A percentile compares a stretch with the other conserved stretches of the same genome.
These are phyloP conservation scores for Dovyalis caffra DNA, from an alignment of 345 rosid genomes.

Conservation along the genomic window DNA sequence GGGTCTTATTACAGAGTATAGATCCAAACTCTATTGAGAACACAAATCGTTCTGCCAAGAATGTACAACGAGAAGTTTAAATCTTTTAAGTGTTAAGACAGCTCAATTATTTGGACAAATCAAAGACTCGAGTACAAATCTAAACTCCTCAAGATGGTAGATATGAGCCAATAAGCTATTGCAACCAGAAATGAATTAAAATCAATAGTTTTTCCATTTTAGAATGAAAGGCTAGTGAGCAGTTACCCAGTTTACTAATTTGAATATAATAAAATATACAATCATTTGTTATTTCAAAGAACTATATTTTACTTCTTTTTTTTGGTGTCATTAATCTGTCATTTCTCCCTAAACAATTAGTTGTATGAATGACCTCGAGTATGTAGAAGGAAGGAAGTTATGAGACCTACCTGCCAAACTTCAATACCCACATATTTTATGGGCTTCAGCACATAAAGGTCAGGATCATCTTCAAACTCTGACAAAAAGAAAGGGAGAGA, in stretches of 20 bases:
- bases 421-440: conserved; percentile 84
- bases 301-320: background rate
- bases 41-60: background rate
- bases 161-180: background rate
- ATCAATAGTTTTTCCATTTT: background rate
- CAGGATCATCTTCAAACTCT: conserved; percentile 99
- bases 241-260: background rate
- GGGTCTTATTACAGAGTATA: background rate
- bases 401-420: conserved; percentile 79
- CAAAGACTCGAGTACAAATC: background rate
- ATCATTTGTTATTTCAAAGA: background rate
- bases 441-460: conserved; percentile 85
- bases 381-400: background rate
- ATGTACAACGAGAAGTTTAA: background rate
- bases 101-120: background rate
- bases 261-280: background rate
- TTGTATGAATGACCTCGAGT: background rate
- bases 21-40: background rate
- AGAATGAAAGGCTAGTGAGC: background rate
- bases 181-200: background rate
- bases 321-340: background rate
- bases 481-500: background rate
- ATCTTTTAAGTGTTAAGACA: background rate
- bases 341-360: background rate
- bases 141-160: background rate